Evolutionary conservation across 2,329 filamentous ascomycete genomes (phyloP).

Genomic region (Aspergillus chevalieri): DNA sequence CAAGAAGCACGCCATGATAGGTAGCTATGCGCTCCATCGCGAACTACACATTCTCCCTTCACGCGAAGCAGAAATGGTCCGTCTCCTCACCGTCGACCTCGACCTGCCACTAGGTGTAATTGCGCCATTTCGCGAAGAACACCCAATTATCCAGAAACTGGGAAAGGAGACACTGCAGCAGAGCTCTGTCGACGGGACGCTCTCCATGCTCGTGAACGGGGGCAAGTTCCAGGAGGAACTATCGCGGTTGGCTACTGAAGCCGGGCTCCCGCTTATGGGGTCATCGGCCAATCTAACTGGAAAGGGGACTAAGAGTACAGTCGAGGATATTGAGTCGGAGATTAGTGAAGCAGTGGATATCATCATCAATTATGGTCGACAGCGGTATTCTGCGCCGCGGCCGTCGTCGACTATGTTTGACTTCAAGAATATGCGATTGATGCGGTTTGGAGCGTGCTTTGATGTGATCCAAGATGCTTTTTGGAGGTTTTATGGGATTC

Average conservation of each 20-base stretch:
- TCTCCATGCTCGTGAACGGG: constrained; percentile 24
- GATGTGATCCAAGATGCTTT: constrained; percentile 22
- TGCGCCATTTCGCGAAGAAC: constrained; percentile 15
- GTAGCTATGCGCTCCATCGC: constrained; percentile 19
- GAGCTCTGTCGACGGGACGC: constrained; percentile 16
- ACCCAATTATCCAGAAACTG: constrained; percentile 19
- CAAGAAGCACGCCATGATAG: constrained; percentile 24
- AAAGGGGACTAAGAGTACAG: constrained; percentile 19
- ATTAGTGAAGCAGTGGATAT: constrained; percentile 23
- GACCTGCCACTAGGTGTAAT: constrained; percentile 21
- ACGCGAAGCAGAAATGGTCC: constrained; percentile 12
- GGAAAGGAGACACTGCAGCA: constrained; percentile 7
- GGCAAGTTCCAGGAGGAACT: constrained; percentile 23
- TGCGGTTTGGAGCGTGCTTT: constrained; percentile 26
- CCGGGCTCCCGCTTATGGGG: constrained; percentile 19
- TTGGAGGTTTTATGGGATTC: constrained; percentile 13
- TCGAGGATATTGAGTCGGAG: constrained; percentile 27
- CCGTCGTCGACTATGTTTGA: constrained; percentile 25
- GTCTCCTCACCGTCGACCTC: constrained; percentile 17
- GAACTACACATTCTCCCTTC: constrained; percentile 16
- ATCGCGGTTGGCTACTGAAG: constrained; percentile 14
- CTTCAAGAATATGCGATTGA: constrained; percentile 16
- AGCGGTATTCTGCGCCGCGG: constrained; percentile 18
- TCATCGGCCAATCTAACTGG: constrained; percentile 28
- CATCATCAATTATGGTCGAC: constrained; percentile 26